Percentiles rank a stretch among this genome's conserved stretches.
Evolutionary conservation across 345 rosid genomes (phyloP).

Genomic region (Bruguiera sexangula): DNA sequence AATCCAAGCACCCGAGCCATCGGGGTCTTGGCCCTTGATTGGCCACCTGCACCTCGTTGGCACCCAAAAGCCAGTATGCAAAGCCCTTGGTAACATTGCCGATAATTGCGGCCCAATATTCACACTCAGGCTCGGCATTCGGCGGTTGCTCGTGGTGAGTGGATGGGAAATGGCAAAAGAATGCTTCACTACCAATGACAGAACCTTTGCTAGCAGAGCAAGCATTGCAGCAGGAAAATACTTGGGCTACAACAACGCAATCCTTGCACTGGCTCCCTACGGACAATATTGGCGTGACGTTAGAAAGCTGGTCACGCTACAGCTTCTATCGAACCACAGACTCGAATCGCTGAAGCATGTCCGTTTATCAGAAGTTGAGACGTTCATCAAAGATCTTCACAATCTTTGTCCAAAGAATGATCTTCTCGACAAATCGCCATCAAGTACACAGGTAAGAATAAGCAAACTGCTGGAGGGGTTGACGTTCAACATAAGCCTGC

Average conservation of each 20-base stretch:
- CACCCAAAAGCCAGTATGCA: constrained; percentile 31
- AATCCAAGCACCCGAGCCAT: constrained; percentile 39
- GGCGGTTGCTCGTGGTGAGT: constrained; percentile 39
- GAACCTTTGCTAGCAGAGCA: constrained; percentile 47
- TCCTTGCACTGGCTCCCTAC: constrained; percentile 47
- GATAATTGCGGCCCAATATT: constrained; percentile 52
- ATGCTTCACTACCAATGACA: constrained; percentile 53
- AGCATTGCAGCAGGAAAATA: constrained; percentile 46
- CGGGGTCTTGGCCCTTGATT: constrained; percentile 54
- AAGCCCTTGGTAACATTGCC: constrained; percentile 45
- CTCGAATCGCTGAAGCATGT: constrained; percentile 41
- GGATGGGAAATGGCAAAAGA: constrained; percentile 41
- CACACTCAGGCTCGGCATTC: constrained; percentile 48
- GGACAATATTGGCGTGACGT: constrained; percentile 66
- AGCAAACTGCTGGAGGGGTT: constrained; percentile 40
- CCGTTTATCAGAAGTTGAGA: constrained; percentile 38
- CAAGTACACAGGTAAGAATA: constrained; percentile 20
- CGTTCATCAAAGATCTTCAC: constrained; percentile 43
- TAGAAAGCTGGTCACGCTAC: constrained; percentile 49
- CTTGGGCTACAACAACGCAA: constrained; percentile 57
- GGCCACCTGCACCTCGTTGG: constrained; percentile 61
- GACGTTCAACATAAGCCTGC: constrained; percentile 51
- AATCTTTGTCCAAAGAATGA: background rate
- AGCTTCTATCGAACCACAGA: constrained; percentile 53
- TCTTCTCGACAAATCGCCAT: background rate